A percentile compares a stretch with the other conserved stretches of the same genome.
Evolutionary conservation across 2,329 filamentous ascomycete genomes (phyloP).

Genomic region (Chaetothyriales sp.): DNA sequence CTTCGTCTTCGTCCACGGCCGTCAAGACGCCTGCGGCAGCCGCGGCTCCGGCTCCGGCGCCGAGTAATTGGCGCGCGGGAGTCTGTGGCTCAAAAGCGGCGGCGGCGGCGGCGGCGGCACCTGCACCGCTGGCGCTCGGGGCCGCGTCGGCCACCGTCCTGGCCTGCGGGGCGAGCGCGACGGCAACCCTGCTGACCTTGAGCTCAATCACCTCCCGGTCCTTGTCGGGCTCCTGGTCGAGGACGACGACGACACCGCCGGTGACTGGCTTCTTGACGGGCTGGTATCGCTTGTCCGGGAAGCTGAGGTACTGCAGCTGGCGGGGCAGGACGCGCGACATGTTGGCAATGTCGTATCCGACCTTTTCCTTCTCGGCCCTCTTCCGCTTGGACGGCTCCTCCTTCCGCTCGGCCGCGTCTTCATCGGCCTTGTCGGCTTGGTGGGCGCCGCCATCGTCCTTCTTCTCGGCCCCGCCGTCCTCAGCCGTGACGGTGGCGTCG

Average conservation of each 20-base stretch:
- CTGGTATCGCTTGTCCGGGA: slow-evolving; percentile 79
- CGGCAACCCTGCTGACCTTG: slow-evolving; percentile 64
- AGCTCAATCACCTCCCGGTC: slow-evolving; percentile 73
- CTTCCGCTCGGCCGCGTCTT: slow-evolving; percentile 49
- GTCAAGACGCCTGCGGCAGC: slow-evolving; percentile 70
- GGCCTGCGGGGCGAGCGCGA: slow-evolving; percentile 22
- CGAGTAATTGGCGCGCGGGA: slow-evolving; percentile 19
- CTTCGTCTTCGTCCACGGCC: slow-evolving; percentile 61
- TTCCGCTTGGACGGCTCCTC: slow-evolving; percentile 55
- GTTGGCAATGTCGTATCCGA: slow-evolving; percentile 91
- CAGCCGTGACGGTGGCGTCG: slow-evolving; percentile 37
- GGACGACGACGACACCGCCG: slow-evolving; percentile 80
- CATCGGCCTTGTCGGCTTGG: slow-evolving; percentile 42
- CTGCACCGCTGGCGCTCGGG: slow-evolving; percentile 4
- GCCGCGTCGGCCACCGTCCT: slow-evolving; percentile 11
- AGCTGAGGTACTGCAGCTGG: slow-evolving; percentile 91
- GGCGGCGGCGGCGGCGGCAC: too few species aligned
- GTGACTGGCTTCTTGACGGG: slow-evolving; percentile 90
- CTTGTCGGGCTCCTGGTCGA: slow-evolving; percentile 68
- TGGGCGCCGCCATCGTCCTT: too few species aligned
- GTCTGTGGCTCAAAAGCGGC: slow-evolving; percentile 18
- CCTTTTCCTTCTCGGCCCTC: slow-evolving; percentile 89
- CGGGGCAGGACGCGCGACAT: slow-evolving; percentile 87
- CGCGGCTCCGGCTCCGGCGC: slow-evolving; percentile 42
- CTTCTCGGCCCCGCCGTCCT: slow-evolving; percentile 44